A percentile compares a stretch with the other conserved stretches of the same genome.
Conservation (phyloP, 2,329 filamentous ascomycete species). For the Cladosporium colombiae region DNA sequence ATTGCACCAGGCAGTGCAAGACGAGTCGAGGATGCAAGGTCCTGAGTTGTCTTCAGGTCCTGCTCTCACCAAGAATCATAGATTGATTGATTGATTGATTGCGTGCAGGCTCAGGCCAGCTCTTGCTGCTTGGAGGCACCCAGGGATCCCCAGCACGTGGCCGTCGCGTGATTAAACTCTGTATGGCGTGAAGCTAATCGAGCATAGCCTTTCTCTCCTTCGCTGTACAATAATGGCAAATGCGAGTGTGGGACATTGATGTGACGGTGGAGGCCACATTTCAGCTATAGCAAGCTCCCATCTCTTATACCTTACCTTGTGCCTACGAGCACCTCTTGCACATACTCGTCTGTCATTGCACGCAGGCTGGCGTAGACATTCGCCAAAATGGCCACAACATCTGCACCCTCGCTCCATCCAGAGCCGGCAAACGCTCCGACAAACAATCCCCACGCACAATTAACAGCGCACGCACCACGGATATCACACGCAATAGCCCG, state of each 20-base stretch:
- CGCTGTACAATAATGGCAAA: not conserved
- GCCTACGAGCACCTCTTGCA: not conserved
- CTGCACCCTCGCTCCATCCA: not conserved
- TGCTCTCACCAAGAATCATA: not conserved
- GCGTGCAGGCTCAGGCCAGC: not conserved
- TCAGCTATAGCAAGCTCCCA: not conserved
- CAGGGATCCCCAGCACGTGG: not conserved
- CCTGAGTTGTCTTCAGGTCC: not conserved
- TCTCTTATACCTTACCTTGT: not conserved
- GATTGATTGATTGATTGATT: not conserved
- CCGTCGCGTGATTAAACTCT: constrained; percentile 8
- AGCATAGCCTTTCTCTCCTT: not conserved
- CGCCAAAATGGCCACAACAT: not conserved
- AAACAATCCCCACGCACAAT: constrained; percentile 2
- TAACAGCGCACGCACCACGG: constrained; percentile 2
- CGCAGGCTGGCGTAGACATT: not conserved
- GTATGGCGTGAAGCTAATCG: constrained; percentile 1
- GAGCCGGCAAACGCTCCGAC: constrained; percentile 1
- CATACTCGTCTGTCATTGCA: not conserved
- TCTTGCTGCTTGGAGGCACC: not conserved
- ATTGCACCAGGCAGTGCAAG: not conserved
- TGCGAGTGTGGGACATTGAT: not conserved
- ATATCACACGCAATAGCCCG: constrained; percentile 1
- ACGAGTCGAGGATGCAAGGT: not conserved
- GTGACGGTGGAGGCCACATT: not conserved